These are phyloP conservation scores for Diaporthe humulicola DNA, from an alignment of 2,329 filamentous ascomycete genomes.

Conservation along the genomic window DNA sequence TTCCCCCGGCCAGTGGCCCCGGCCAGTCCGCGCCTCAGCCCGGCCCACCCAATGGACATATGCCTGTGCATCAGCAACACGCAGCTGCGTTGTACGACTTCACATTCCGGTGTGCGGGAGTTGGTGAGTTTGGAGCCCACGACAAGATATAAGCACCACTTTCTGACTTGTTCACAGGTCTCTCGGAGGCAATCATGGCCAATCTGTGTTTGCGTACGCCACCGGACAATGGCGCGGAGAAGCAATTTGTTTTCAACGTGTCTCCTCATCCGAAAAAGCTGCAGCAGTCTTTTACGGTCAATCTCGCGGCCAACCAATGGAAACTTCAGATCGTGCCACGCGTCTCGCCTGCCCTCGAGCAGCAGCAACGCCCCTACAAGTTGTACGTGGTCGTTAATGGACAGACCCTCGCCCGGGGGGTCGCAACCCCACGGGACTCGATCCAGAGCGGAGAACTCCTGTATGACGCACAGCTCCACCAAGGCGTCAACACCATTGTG, in stretches of 20 bases:
- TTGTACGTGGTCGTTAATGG: conserved; percentile 81
- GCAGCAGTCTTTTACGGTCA: conserved; percentile 80
- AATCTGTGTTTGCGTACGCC: conserved; percentile 77
- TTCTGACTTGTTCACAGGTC: conserved; percentile 54
- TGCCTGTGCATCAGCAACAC: conserved; percentile 5
- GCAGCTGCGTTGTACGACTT: conserved; percentile 33
- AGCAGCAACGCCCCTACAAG: conserved; percentile 76
- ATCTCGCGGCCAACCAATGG: conserved; percentile 75
- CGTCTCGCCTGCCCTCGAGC: conserved; percentile 72
- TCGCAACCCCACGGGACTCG: conserved; percentile 66
- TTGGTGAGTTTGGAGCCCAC: conserved; percentile 24
- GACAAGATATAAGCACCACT: background rate
- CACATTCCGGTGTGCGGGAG: conserved; percentile 38
- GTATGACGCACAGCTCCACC: conserved; percentile 80
- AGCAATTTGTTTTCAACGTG: conserved; percentile 74
- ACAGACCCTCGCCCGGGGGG: conserved; percentile 66
- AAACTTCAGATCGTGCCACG: conserved; percentile 79
- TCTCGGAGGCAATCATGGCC: conserved; percentile 74
- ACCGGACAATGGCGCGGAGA: conserved; percentile 72
- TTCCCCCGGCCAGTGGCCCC: conserved; percentile 28
- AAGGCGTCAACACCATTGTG: conserved; percentile 83
- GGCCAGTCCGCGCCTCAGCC: conserved; percentile 35
- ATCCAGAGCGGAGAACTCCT: conserved; percentile 71
- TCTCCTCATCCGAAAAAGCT: conserved; percentile 74
- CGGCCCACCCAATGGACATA: conserved; percentile 34